phyloP scores from a whole-genome alignment of 352 stramenopile genomes.

The Pythium apleroticum region DNA sequence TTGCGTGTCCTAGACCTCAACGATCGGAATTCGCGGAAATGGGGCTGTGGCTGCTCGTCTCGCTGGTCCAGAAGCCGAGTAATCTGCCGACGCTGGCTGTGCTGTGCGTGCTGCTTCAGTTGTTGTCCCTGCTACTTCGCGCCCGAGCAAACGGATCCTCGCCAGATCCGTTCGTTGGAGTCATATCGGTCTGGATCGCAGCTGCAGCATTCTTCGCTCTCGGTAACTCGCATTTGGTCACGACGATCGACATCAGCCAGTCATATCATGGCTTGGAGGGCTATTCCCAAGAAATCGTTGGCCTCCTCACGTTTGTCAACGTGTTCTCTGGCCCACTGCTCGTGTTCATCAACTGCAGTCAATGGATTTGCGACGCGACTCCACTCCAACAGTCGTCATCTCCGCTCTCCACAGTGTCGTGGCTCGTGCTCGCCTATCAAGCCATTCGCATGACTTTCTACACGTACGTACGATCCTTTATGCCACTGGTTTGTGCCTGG shows the following conservation, averaged over 20 bases:
- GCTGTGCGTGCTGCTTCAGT: constrained; percentile 47
- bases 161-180: constrained; percentile 2
- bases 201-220: constrained; percentile 82
- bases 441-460: constrained; percentile 22
- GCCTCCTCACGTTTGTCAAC: constrained; percentile 68
- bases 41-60: constrained; percentile 58
- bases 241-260: constrained; percentile 88
- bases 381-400: background rate
- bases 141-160: background rate
- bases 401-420: background rate
- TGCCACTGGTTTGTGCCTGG: too few species aligned
- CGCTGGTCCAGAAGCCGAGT: constrained; percentile 51
- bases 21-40: constrained; percentile 40
- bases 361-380: constrained; percentile 31
- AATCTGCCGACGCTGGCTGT: constrained; percentile 65
- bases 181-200: constrained; percentile 34
- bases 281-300: constrained; percentile 86
- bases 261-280: constrained; percentile 76
- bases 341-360: constrained; percentile 43
- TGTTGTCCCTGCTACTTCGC: constrained; percentile 1
- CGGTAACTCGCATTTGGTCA: constrained; percentile 88
- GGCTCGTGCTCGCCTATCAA: constrained; percentile 17
- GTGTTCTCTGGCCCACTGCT: constrained; percentile 77
- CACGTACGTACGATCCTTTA: constrained; percentile 11
- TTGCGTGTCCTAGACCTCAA: constrained; percentile 10